These are phyloP conservation scores for Trichomonascaceae sp. DNA, from an alignment of 1,139 yeast species.

Conservation along the genomic window DNA sequence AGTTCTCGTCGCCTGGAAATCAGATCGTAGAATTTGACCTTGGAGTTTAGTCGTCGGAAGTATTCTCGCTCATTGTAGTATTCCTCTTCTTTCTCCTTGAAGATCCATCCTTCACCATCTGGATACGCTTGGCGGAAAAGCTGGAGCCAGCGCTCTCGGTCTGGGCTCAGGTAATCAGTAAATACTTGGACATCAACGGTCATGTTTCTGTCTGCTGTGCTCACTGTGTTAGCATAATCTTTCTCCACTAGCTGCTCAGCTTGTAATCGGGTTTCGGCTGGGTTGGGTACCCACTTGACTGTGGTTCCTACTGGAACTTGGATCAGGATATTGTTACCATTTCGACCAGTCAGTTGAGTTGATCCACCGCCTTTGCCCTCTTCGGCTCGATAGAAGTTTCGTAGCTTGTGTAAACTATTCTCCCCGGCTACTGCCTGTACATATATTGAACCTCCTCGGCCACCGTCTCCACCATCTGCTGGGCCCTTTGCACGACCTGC, in stretches of 20 bases:
- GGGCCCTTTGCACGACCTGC: constrained; percentile 82
- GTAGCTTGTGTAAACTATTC: constrained; percentile 49
- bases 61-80: constrained; percentile 52
- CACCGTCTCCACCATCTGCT: constrained; percentile 98
- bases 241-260: constrained; percentile 4
- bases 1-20: constrained; percentile 50
- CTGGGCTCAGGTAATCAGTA: constrained; percentile 6
- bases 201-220: constrained; percentile 1
- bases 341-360: constrained; percentile 70
- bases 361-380: constrained; percentile 62
- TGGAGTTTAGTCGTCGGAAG: constrained; percentile 48
- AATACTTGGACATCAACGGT: constrained; percentile 6
- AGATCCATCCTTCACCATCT: constrained; percentile 81
- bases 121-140: constrained; percentile 43
- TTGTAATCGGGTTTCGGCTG: constrained; percentile 13
- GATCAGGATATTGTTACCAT: constrained; percentile 64
- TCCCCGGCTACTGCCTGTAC: constrained; percentile 65
- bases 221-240: constrained; percentile 4
- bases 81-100: constrained; percentile 57
- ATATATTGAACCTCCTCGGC: constrained; percentile 78
- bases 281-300: constrained; percentile 78
- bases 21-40: constrained; percentile 52
- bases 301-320: constrained; percentile 90
- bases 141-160: constrained; percentile 21
- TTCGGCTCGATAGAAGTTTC: constrained; percentile 54